Percentiles rank a stretch among this genome's conserved stretches.
Conservation (phyloP, 164 flowering plant species). For the Macadamia integrifolia region DNA sequence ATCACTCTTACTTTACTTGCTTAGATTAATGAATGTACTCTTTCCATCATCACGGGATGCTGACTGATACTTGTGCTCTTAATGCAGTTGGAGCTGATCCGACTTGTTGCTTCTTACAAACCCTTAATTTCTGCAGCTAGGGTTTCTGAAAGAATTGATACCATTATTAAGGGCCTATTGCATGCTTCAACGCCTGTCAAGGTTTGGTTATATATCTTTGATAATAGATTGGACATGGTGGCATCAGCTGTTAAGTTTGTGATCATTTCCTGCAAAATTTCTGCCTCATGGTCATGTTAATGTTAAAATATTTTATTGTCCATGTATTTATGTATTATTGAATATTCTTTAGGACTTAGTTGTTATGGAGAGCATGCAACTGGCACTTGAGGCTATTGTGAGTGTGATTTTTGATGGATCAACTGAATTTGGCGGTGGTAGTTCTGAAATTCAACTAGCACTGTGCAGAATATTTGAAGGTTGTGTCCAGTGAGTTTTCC, state of each 20-base stretch:
- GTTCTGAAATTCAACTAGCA: slow-evolving; percentile 50
- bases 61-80: slow-evolving; percentile 16
- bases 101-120: slow-evolving; percentile 53
- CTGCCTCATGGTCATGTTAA: not conserved
- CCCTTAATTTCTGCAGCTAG: slow-evolving; percentile 67
- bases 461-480: slow-evolving; percentile 72
- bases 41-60: not conserved
- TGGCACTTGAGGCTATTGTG: slow-evolving; percentile 73
- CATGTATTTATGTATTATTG: not conserved
- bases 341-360: slow-evolving; percentile 48
- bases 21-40: not conserved
- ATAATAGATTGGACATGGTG: not conserved
- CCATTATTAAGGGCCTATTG: slow-evolving; percentile 40
- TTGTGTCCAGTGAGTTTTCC: slow-evolving; percentile 30
- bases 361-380: slow-evolving; percentile 77
- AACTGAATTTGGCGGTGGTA: slow-evolving; percentile 42
- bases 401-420: slow-evolving; percentile 72
- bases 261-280: not conserved
- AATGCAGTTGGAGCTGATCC: slow-evolving; percentile 77
- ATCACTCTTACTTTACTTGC: not conserved
- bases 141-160: slow-evolving; percentile 54
- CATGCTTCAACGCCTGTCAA: slow-evolving; percentile 44
- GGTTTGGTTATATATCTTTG: slow-evolving; percentile 34
- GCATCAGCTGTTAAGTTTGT: not conserved
- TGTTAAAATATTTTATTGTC: not conserved